These are phyloP conservation scores for Panaeolus papilionaceus DNA, from an alignment of 768 basidiomycete species.

Conservation along the genomic window DNA sequence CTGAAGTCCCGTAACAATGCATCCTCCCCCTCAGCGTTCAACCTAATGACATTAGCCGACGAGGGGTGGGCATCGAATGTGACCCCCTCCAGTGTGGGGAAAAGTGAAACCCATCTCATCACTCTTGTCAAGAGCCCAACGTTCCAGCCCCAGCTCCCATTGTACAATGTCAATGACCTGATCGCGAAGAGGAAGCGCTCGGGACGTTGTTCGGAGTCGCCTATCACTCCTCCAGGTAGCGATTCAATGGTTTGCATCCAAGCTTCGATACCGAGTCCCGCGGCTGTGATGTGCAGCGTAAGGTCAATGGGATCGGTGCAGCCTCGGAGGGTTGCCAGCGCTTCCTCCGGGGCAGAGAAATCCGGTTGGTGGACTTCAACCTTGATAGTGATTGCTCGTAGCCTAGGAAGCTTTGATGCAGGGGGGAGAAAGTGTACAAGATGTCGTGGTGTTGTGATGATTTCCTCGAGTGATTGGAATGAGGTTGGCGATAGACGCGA, in stretches of 20 bases:
- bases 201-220: background rate
- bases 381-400: slow-evolving; percentile 20
- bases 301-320: slow-evolving; percentile 25
- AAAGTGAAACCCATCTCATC: slow-evolving; percentile 3
- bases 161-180: slow-evolving; percentile 4
- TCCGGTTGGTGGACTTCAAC: slow-evolving; percentile 23
- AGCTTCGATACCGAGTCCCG: slow-evolving; percentile 25
- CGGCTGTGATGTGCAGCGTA: slow-evolving; percentile 22
- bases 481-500: background rate
- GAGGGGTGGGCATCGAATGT: background rate
- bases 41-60: background rate
- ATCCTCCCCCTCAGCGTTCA: background rate
- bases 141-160: background rate
- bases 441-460: background rate
- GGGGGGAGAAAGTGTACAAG: slow-evolving; percentile 27
- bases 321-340: slow-evolving; percentile 21
- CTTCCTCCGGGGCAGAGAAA: slow-evolving; percentile 24
- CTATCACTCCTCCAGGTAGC: background rate
- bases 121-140: background rate
- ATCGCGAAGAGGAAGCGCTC: background rate
- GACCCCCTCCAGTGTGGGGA: background rate
- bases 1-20: background rate
- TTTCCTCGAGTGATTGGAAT: background rate
- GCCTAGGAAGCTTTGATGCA: slow-evolving; percentile 14
- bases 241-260: slow-evolving; percentile 23